These are phyloP conservation scores for Microdochium paspali DNA, from an alignment of 2,329 filamentous ascomycete genomes.

Conservation along the genomic window DNA sequence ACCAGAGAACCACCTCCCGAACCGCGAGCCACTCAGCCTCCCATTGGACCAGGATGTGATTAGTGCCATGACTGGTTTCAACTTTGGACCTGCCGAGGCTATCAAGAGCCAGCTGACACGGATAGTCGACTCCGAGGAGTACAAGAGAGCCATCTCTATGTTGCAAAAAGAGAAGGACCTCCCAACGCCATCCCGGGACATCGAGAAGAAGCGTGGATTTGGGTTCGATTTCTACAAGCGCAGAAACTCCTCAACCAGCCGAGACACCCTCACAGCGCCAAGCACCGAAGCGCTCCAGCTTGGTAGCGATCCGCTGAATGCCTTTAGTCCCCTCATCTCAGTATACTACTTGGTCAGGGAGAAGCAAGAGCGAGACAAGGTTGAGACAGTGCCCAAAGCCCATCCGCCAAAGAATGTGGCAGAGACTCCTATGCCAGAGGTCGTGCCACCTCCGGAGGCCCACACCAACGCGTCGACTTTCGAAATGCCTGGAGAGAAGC, in stretches of 20 bases:
- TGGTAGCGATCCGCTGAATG: conserved; percentile 82
- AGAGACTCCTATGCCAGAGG: conserved; percentile 53
- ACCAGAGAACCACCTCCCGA: conserved; percentile 81
- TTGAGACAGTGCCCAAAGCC: conserved; percentile 20
- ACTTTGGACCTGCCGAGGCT: conserved; percentile 80
- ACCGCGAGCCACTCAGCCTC: conserved; percentile 73
- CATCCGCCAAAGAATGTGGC: conserved; percentile 28
- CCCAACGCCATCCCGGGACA: conserved; percentile 46
- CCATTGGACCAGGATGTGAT: conserved; percentile 79
- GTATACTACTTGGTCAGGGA: conserved; percentile 95
- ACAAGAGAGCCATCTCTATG: conserved; percentile 71
- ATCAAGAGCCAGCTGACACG: conserved; percentile 76
- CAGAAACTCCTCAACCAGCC: conserved; percentile 78
- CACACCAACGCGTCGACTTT: conserved; percentile 80
- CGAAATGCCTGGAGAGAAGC: conserved; percentile 82
- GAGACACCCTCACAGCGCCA: conserved; percentile 76
- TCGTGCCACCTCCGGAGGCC: conserved; percentile 73
- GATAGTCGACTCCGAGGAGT: conserved; percentile 88
- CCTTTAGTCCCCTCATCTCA: conserved; percentile 83
- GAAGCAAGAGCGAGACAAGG: conserved; percentile 73
- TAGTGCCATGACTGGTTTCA: conserved; percentile 93
- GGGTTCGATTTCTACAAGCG: conserved; percentile 95
- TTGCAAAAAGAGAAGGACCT: conserved; percentile 58
- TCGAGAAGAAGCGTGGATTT: conserved; percentile 81
- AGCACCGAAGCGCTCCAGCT: conserved; percentile 78